phyloP scores from a whole-genome alignment of 2,329 filamentous ascomycete species.

The Hypomyces perniciosus region DNA sequence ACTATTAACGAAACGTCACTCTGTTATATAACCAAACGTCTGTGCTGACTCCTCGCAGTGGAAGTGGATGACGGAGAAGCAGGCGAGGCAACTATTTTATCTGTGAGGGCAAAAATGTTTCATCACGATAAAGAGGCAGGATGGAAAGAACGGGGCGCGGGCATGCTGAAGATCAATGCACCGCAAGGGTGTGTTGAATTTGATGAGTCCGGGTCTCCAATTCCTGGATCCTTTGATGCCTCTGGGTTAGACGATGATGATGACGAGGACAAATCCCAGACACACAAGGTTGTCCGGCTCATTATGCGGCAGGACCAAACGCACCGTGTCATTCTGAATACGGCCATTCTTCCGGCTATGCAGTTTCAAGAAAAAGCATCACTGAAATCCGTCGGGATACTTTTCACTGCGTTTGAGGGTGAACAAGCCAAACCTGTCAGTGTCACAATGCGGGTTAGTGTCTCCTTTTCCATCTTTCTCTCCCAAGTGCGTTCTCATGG shows the following conservation, averaged over 20 bases:
- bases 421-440: slow-evolving; percentile 48
- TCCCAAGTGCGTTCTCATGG: background rate
- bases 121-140: slow-evolving; percentile 63
- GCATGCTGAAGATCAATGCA: slow-evolving; percentile 79
- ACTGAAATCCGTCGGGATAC: slow-evolving; percentile 63
- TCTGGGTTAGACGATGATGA: slow-evolving; percentile 39
- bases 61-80: slow-evolving; percentile 81
- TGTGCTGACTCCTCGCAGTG: slow-evolving; percentile 36
- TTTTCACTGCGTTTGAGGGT: slow-evolving; percentile 59
- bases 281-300: slow-evolving; percentile 58
- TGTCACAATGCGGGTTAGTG: slow-evolving; percentile 55
- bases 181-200: slow-evolving; percentile 51
- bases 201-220: slow-evolving; percentile 44
- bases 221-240: slow-evolving; percentile 50
- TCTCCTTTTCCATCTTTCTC: background rate
- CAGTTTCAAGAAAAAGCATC: slow-evolving; percentile 71
- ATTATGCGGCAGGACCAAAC: slow-evolving; percentile 90
- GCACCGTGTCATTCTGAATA: slow-evolving; percentile 80
- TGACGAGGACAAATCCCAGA: slow-evolving; percentile 13
- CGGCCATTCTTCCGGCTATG: slow-evolving; percentile 70
- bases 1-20: slow-evolving; percentile 19
- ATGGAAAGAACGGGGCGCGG: slow-evolving; percentile 87
- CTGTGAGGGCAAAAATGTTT: slow-evolving; percentile 79
- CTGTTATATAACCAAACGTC: too few relatives aligned
- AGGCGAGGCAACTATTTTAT: slow-evolving; percentile 68